Evolutionary conservation across 768 basidiomycete species (phyloP).

Genomic region (Chalciporus sphaerocephalus): DNA sequence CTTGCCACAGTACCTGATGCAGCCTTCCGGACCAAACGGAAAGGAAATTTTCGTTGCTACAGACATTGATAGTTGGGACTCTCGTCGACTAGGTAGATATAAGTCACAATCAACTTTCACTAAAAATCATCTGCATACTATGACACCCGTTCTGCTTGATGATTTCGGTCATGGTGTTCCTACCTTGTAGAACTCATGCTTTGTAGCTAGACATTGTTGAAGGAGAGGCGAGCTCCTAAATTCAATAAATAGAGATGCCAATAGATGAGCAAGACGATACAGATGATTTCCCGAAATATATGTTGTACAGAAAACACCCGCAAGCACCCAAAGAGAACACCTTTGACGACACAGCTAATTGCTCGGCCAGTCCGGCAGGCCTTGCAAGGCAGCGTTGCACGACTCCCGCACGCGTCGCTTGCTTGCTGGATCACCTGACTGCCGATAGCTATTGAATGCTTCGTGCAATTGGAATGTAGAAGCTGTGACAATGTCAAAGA

Average conservation of each 20-base stretch:
- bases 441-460: slow-evolving; percentile 66
- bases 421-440: slow-evolving; percentile 65
- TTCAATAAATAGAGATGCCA: background rate
- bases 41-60: no score
- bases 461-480: slow-evolving; percentile 75
- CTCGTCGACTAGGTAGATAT: no score
- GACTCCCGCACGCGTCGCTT: slow-evolving; percentile 75
- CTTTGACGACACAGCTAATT: slow-evolving; percentile 10
- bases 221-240: background rate
- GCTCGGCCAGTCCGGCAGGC: slow-evolving; percentile 71
- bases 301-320: background rate
- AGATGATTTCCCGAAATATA: background rate
- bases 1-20: no score
- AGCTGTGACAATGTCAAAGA: slow-evolving; percentile 49
- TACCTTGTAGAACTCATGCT: no score
- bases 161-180: no score
- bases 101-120: no score
- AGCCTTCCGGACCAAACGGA: no score
- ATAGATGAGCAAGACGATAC: slow-evolving; percentile 7
- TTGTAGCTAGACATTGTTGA: background rate
- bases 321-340: background rate
- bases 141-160: no score
- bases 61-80: no score
- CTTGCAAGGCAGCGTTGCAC: slow-evolving; percentile 67
- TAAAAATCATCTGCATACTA: no score